Evolutionary conservation across 306 rosid species (phyloP).

Genomic region (Fragaria iinumae): DNA sequence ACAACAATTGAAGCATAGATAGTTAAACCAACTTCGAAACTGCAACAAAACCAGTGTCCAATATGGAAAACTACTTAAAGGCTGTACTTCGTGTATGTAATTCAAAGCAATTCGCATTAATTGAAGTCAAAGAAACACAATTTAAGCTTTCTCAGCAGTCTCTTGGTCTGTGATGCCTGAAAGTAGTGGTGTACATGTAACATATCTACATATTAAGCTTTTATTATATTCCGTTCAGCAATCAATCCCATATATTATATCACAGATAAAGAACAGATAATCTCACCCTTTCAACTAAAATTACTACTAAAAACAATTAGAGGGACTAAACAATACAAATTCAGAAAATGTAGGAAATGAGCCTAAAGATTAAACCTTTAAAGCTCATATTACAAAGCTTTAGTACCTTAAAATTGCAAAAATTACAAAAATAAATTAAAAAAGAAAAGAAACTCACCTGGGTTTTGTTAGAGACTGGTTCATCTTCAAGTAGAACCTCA

Average conservation of each 20-base stretch:
- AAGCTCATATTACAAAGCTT: conserved; percentile 4
- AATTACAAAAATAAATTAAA: neutral
- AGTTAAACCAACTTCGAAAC: neutral
- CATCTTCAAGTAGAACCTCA: conserved; percentile 34
- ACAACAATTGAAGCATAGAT: neutral
- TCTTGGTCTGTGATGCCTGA: neutral
- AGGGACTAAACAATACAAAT: neutral
- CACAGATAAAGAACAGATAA: neutral
- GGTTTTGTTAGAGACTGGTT: conserved; percentile 21
- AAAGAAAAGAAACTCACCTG: conserved; percentile 29
- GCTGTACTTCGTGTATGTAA: neutral
- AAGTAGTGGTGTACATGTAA: neutral
- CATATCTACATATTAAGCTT: neutral
- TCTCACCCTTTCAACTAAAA: neutral
- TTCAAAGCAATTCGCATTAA: neutral
- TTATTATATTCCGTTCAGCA: neutral
- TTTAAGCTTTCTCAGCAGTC: neutral
- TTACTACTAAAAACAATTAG: neutral
- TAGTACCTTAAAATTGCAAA: neutral
- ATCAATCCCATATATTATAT: neutral
- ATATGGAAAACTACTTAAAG: neutral
- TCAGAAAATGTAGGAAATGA: conserved; percentile 8
- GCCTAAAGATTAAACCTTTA: conserved; percentile 6
- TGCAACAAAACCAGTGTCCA: neutral
- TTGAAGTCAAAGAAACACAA: neutral